A percentile compares a stretch with the other conserved stretches of the same genome.
phyloP scores from a whole-genome alignment of 495 filamentous ascomycete species.

The Aspergillus steynii region DNA sequence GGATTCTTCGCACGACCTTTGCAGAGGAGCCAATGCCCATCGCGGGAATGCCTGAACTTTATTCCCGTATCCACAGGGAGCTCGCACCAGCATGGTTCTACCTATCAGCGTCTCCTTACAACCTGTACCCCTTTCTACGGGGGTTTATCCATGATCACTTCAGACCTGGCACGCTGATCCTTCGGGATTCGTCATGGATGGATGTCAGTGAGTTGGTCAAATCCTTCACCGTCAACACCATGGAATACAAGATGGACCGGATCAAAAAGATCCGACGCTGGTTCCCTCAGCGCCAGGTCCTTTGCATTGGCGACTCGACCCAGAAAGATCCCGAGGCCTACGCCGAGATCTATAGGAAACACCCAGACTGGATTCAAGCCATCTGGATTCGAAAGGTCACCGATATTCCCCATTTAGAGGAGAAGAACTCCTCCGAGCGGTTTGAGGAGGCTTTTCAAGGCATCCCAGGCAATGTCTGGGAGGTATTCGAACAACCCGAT shows the following conservation, averaged over 20 bases:
- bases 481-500: conserved; percentile 72
- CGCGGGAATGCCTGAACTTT: conserved; percentile 81
- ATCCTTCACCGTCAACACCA: conserved; percentile 75
- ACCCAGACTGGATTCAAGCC: conserved; percentile 71
- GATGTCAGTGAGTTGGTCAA: conserved; percentile 76
- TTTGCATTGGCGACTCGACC: conserved; percentile 87
- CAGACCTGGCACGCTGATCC: conserved; percentile 73
- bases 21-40: conserved; percentile 69
- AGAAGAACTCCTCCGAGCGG: conserved; percentile 69
- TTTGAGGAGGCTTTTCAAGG: conserved; percentile 84
- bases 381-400: conserved; percentile 84
- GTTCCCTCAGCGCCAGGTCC: conserved; percentile 75
- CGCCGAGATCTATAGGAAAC: conserved; percentile 64
- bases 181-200: conserved; percentile 87
- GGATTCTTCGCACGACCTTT: conserved; percentile 83
- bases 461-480: conserved; percentile 70
- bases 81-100: conserved; percentile 83
- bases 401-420: conserved; percentile 69
- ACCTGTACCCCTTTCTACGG: conserved; percentile 86
- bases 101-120: conserved; percentile 92
- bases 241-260: conserved; percentile 83
- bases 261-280: conserved; percentile 73
- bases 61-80: conserved; percentile 58
- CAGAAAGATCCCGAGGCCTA: conserved; percentile 92
- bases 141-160: conserved; percentile 67